Base-by-base conservation (phyloP, 345 rosid genomes). In the Eucalyptus cloeziana region DNA sequence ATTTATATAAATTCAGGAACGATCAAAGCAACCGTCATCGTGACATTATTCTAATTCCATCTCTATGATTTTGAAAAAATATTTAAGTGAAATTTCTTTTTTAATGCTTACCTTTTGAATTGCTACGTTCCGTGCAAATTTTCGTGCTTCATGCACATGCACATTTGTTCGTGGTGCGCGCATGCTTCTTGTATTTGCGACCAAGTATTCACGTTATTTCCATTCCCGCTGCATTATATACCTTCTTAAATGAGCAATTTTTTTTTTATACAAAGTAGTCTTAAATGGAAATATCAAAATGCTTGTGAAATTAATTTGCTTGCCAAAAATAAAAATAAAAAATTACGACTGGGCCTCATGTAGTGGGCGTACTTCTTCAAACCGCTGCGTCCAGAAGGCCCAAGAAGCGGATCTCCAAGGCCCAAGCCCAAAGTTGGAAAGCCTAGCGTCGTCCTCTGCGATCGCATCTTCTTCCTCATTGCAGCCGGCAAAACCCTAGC, bases 91-190 rank as follows among this genome's bases (percentile, higher is more conserved):
- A 56, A 22, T 56, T 24, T 56, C 12, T 56, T 56, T 56, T 24
- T 24, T 56, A 5, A 22, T 22, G 13, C 6, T 22, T 22, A 22
- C 62, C 1, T 56, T 56, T 56, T 56, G 30, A 56, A 0, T 10
- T 24, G 62, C 0, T 24, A 2, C 10, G 2, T 52, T 52, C 21
- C 10, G 5, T 52, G 58, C 58, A 52, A 52, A 19, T 52, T 52
- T 10, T 19, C 25, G 58, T 7, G 13, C 6, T 24, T 56, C 62
- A 0, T 24, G 62, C 62, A 24, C 30, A 10, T 22, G 62, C 62
- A 10, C 62, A 0, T 56, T 4, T 56, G 13, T 9, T 22, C 62
- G 13, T 56, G 30, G 4, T 56, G 62, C 0, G 13, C 12, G 6
- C 12, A 24, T 24, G 62, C 8, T 56, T 56, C 30, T 56, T 24